Base-by-base conservation (phyloP, 768 basidiomycete species). In the Boletus reticuloceps region DNA sequence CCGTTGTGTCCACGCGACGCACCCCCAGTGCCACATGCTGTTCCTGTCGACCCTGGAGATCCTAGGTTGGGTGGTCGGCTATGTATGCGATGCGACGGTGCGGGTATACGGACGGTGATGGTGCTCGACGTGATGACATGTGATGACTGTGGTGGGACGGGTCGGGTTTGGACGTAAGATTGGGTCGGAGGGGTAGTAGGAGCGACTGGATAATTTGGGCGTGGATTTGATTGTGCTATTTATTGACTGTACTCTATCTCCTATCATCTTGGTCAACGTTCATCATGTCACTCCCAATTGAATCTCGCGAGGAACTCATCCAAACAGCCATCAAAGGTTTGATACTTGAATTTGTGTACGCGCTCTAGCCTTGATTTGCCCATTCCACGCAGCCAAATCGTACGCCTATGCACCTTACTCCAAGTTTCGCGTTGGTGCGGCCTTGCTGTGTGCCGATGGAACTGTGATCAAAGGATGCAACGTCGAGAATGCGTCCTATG, bases 401-500 rank as follows among this genome's bases (percentile, higher is more conserved):
- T 76, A 80, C 32, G 80, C 89, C 0, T 95, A 97, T 70, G 82
- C 76, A 34, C 91, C 85, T 0, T 98, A 97, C 73, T 94, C 93
- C 29, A 87, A 92, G 31, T 97, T 99, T 67, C 84, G 88, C 9
- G 96, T 98, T 16, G 96, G 96, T 0, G 95, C 94, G 0, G 91
- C 94, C 2, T 72, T 98, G 12, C 72, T 98, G 17, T 75, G 85
- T 3, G 66, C 79, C 0, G 82, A 88, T 40, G 91, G 91, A 0
- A 69, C 75, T 10, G 81, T 96, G 20, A 82, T 96, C 55, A 86
- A 82, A 57, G 94, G 96, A 6, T 87, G 89, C 31, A 98, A 97
- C 69, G 81, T 98, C 56, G 97, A 99, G 75, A 98, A 97, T 64
- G 94, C 93, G 0, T 88, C 89, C 0, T 91, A 92, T 64, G 94